A percentile compares a stretch with the other conserved stretches of the same genome.
Conservation (phyloP, 2,329 filamentous ascomycete species). For the Aspergillus hortae region DNA sequence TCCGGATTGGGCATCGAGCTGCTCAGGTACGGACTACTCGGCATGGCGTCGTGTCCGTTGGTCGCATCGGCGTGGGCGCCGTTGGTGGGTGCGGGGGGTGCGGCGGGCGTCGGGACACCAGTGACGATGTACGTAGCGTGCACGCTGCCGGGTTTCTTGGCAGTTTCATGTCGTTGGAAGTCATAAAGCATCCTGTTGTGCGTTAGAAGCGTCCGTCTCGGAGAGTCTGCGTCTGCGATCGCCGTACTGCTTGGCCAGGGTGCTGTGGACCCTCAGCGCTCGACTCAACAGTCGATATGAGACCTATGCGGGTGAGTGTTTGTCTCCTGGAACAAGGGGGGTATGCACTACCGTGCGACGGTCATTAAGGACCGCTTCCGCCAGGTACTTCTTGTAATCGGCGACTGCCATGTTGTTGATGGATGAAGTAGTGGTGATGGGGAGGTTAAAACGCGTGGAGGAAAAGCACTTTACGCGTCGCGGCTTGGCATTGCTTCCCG, state of each 20-base stretch:
- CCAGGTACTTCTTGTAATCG: constrained; percentile 69
- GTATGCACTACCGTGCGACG: constrained; percentile 57
- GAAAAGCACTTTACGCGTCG: constrained; percentile 42
- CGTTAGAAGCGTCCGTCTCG: background rate
- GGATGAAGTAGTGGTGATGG: background rate
- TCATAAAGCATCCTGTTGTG: constrained; percentile 73
- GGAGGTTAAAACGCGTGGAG: constrained; percentile 24
- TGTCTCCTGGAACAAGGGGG: background rate
- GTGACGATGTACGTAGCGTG: constrained; percentile 89
- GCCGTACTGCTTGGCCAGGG: constrained; percentile 77
- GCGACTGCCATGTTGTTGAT: constrained; percentile 30
- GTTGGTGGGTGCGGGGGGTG: constrained; percentile 35
- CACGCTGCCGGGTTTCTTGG: constrained; percentile 68
- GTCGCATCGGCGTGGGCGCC: constrained; percentile 53
- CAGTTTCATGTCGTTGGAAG: constrained; percentile 75
- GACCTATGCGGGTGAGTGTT: constrained; percentile 53
- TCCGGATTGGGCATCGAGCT: constrained; percentile 61
- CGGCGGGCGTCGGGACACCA: constrained; percentile 56
- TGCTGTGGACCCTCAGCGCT: constrained; percentile 77
- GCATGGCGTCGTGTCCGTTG: constrained; percentile 57
- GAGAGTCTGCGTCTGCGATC: constrained; percentile 23
- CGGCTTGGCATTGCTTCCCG: constrained; percentile 29
- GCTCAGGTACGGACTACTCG: constrained; percentile 63
- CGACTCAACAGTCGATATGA: constrained; percentile 84
- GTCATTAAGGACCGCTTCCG: constrained; percentile 72